A percentile compares a stretch with the other conserved stretches of the same genome.
Conservation (phyloP, 768 basidiomycete genomes). For the Hypholoma sublateritium region DNA sequence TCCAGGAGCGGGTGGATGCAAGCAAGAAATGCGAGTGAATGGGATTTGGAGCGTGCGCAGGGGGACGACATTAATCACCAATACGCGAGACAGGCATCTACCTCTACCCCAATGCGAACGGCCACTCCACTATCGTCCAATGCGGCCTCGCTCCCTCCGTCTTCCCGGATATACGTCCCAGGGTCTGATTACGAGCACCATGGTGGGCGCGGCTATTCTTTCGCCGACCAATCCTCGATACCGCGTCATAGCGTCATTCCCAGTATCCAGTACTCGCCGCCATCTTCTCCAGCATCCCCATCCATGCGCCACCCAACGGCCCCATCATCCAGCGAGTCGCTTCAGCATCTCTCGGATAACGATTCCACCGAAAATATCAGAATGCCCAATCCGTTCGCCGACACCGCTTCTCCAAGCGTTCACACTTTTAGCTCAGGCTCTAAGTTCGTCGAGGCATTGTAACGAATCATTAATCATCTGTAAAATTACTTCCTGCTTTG, state of each 20-base stretch:
- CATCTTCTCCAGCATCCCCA: slow-evolving; percentile 25
- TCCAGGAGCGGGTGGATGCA: slow-evolving; percentile 45
- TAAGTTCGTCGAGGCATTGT: slow-evolving; percentile 47
- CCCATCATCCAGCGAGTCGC: slow-evolving; percentile 10
- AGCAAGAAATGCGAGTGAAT: slow-evolving; percentile 48
- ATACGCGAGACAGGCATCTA: too few relatives aligned
- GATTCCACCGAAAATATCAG: slow-evolving; percentile 12
- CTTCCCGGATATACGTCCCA: slow-evolving; percentile 5
- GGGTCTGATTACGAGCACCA: not conserved
- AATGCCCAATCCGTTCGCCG: slow-evolving; percentile 26
- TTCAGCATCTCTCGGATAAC: slow-evolving; percentile 5
- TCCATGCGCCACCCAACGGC: slow-evolving; percentile 14
- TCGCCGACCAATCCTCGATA: slow-evolving; percentile 21
- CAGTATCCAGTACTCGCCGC: slow-evolving; percentile 30
- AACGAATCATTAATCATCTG: slow-evolving; percentile 9
- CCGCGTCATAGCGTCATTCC: slow-evolving; percentile 23
- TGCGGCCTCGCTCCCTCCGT: slow-evolving; percentile 27
- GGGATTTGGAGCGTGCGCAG: slow-evolving; percentile 29
- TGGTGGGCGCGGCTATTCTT: slow-evolving; percentile 13
- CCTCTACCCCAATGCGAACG: too few relatives aligned
- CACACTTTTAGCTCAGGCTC: slow-evolving; percentile 42
- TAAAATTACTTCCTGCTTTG: too few relatives aligned
- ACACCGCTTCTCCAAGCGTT: not conserved
- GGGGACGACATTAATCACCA: slow-evolving; percentile 8
- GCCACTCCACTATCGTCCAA: slow-evolving; percentile 17